Percentiles rank a stretch among this genome's conserved stretches.
Conservation (phyloP, 2,329 filamentous ascomycete species). For the Aspergillus aculeatus region DNA sequence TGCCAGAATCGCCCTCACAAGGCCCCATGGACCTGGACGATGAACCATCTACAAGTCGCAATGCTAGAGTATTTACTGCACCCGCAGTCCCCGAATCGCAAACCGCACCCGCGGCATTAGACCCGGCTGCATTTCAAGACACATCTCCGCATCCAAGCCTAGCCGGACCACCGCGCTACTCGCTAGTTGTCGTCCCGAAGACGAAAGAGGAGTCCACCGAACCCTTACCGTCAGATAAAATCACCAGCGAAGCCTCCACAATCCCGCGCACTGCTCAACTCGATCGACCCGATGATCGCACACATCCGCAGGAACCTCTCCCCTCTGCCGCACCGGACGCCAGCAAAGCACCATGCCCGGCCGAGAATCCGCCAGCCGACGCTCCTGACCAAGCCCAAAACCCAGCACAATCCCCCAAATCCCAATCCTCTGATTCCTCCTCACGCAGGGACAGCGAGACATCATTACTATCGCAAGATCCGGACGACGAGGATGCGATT, state of each 20-base stretch:
- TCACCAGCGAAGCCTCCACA: not conserved
- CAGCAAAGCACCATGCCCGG: not conserved
- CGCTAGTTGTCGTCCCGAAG: constrained; percentile 31
- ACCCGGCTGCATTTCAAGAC: not conserved
- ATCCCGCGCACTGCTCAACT: not conserved
- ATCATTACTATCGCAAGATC: constrained; percentile 60
- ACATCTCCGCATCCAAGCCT: not conserved
- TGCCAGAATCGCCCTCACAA: constrained; percentile 7
- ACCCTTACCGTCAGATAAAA: not conserved
- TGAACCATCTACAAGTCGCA: not conserved
- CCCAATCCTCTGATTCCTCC: constrained; percentile 21
- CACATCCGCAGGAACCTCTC: not conserved
- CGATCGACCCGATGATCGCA: not conserved
- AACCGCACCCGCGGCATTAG: not conserved
- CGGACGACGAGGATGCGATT: constrained; percentile 64
- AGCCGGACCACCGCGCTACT: constrained; percentile 24
- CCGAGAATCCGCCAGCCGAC: not conserved
- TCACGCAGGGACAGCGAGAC: constrained; percentile 45
- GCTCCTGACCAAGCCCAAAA: constrained; percentile 14
- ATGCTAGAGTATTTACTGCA: not conserved
- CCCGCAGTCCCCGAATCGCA: not conserved
- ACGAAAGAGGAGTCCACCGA: not conserved
- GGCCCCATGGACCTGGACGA: not conserved
- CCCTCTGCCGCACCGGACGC: not conserved
- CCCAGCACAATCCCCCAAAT: constrained; percentile 12